Evolutionary conservation across 345 rosid genomes (phyloP).

Genomic region (Diplotaxis tenuifolia): DNA sequence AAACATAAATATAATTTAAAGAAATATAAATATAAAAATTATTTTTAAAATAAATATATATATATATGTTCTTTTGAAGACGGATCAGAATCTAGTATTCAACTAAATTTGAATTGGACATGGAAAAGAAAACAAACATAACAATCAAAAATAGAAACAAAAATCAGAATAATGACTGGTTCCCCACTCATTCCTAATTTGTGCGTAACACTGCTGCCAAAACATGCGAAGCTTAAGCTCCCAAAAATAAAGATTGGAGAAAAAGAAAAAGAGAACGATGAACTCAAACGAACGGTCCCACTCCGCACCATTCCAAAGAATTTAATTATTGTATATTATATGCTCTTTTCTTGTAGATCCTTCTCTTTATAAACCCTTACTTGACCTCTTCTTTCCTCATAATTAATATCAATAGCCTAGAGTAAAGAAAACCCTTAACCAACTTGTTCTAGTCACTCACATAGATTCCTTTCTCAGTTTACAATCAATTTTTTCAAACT

Average conservation of each 20-base stretch:
- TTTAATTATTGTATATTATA: slow-evolving; percentile 2
- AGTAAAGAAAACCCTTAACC: slow-evolving; percentile 29
- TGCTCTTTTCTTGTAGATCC: slow-evolving; percentile 21
- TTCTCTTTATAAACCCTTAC: slow-evolving; percentile 32
- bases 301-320: slow-evolving; percentile 25
- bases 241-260: slow-evolving; percentile 16
- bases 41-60: no score
- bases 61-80: no score
- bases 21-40: no score
- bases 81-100: no score
- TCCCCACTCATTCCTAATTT: slow-evolving; percentile 1
- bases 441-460: neutral
- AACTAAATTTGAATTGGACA: neutral
- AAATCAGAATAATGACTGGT: neutral
- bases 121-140: neutral
- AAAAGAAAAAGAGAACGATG: slow-evolving; percentile 30
- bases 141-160: neutral
- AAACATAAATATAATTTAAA: no score
- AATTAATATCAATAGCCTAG: slow-evolving; percentile 8
- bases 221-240: slow-evolving; percentile 33
- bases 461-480: neutral
- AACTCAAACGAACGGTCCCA: slow-evolving; percentile 37
- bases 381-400: slow-evolving; percentile 22
- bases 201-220: slow-evolving; percentile 37
- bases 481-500: neutral